A percentile compares a stretch with the other conserved stretches of the same genome.
phyloP scores from a whole-genome alignment of 768 basidiomycete genomes.

The Collybia nuda region DNA sequence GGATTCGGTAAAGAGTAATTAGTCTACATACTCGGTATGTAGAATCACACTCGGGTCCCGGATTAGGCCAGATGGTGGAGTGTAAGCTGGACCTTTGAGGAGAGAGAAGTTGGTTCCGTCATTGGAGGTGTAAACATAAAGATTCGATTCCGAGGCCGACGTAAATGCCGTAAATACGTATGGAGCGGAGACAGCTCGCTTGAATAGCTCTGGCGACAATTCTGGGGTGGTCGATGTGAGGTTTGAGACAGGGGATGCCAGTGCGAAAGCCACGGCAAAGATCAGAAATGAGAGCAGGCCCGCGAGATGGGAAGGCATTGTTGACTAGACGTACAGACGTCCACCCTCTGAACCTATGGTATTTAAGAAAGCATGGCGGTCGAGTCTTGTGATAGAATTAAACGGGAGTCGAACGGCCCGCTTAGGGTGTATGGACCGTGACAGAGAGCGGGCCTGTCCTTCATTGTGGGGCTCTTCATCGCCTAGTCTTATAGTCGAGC shows the following conservation, averaged over 20 bases:
- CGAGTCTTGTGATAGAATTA: slow-evolving; percentile 8
- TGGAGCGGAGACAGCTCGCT: slow-evolving; percentile 26
- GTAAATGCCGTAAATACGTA: slow-evolving; percentile 36
- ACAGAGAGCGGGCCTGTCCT: neutral
- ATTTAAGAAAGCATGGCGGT: no score
- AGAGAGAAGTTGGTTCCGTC: slow-evolving; percentile 29
- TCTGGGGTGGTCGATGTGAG: slow-evolving; percentile 22
- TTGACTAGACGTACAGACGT: no score
- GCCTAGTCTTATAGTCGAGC: no score
- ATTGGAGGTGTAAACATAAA: slow-evolving; percentile 31
- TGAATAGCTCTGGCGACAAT: slow-evolving; percentile 26
- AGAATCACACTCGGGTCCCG: slow-evolving; percentile 33
- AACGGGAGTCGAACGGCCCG: slow-evolving; percentile 7
- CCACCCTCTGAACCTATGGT: no score
- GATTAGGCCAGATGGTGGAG: slow-evolving; percentile 32
- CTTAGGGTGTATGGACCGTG: neutral
- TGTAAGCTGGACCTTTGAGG: slow-evolving; percentile 32
- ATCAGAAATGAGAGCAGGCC: slow-evolving; percentile 1
- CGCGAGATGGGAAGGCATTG: slow-evolving; percentile 1
- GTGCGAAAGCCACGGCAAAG: neutral
- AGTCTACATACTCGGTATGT: slow-evolving; percentile 27
- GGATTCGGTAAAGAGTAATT: neutral
- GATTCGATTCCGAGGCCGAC: slow-evolving; percentile 30
- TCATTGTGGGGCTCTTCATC: no score
- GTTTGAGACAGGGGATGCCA: slow-evolving; percentile 9